Conservation (phyloP, 352 stramenopile species). For the Phytophthora pini region DNA sequence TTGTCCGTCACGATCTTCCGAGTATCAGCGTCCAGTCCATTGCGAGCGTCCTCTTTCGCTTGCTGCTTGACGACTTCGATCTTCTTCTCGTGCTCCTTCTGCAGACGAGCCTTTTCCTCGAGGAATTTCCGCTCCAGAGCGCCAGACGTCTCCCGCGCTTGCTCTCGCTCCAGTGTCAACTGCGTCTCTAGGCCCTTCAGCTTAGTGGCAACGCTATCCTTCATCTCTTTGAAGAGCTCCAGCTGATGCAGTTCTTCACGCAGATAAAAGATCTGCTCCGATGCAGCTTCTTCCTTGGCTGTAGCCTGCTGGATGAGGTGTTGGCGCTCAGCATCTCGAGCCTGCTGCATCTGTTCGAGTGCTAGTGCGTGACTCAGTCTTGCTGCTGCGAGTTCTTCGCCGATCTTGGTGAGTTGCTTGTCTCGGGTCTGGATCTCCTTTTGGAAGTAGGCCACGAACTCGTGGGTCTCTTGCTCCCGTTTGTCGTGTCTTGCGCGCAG, state of each 20-base stretch:
- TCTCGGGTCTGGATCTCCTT: conserved; percentile 90
- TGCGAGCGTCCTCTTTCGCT: conserved; percentile 90
- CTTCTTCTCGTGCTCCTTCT: conserved; percentile 88
- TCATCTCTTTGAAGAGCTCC: conserved; percentile 74
- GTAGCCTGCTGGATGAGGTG: conserved; percentile 53
- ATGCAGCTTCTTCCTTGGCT: conserved; percentile 59
- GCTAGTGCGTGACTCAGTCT: conserved; percentile 72
- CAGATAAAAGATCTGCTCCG: conserved; percentile 64
- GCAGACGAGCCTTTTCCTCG: conserved; percentile 81
- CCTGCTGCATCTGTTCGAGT: conserved; percentile 53
- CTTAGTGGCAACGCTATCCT: conserved; percentile 61
- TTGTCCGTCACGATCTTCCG: conserved; percentile 94
- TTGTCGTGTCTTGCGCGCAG: conserved; percentile 84
- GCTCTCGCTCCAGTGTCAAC: conserved; percentile 60
- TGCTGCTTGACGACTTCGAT: conserved; percentile 89
- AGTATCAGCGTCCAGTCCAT: conserved; percentile 90
- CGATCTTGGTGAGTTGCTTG: conserved; percentile 78
- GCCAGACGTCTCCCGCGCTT: conserved; percentile 60
- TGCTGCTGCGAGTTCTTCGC: conserved; percentile 77
- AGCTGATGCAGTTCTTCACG: conserved; percentile 74
- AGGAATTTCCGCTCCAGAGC: conserved; percentile 90
- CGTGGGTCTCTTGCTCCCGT: conserved; percentile 93
- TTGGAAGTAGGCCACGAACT: conserved; percentile 96
- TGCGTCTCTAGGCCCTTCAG: conserved; percentile 70
- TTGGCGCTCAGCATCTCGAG: conserved; percentile 55